These are phyloP conservation scores for Scedosporium boydii DNA, from an alignment of 2,329 filamentous ascomycete species.

Conservation along the genomic window DNA sequence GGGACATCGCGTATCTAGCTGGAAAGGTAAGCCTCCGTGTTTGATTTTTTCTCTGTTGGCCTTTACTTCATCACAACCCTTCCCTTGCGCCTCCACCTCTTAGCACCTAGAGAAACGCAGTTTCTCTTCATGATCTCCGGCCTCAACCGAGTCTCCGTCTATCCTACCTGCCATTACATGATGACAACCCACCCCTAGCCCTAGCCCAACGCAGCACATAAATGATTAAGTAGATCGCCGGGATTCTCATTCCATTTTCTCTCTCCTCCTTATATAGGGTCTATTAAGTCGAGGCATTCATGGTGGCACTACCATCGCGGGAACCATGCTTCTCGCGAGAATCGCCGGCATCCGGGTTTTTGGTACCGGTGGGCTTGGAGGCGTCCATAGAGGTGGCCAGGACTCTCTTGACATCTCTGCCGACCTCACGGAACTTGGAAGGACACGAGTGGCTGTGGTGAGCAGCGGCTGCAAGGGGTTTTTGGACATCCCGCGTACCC, in stretches of 20 bases:
- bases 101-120: not conserved
- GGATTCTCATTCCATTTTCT: not conserved
- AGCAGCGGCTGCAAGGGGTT: conserved; percentile 94
- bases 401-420: conserved; percentile 87
- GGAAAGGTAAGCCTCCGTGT: conserved; percentile 51
- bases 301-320: conserved; percentile 87
- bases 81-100: not conserved
- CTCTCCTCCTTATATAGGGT: conserved; percentile 32
- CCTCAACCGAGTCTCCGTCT: not conserved
- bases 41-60: not conserved
- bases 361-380: conserved; percentile 87
- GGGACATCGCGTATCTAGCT: conserved; percentile 75
- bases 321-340: conserved; percentile 82
- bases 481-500: conserved; percentile 78
- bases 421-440: conserved; percentile 85
- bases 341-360: conserved; percentile 86
- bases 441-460: conserved; percentile 80
- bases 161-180: not conserved
- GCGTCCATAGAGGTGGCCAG: conserved; percentile 85
- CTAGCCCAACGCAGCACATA: not conserved
- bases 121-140: not conserved
- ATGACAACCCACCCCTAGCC: too few relatives aligned
- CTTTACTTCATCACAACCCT: not conserved
- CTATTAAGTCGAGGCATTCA: conserved; percentile 59
- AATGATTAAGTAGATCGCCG: not conserved